Evolutionary conservation across 805 yeast genomes (phyloP).

Genomic region (Candida mattraensis): DNA sequence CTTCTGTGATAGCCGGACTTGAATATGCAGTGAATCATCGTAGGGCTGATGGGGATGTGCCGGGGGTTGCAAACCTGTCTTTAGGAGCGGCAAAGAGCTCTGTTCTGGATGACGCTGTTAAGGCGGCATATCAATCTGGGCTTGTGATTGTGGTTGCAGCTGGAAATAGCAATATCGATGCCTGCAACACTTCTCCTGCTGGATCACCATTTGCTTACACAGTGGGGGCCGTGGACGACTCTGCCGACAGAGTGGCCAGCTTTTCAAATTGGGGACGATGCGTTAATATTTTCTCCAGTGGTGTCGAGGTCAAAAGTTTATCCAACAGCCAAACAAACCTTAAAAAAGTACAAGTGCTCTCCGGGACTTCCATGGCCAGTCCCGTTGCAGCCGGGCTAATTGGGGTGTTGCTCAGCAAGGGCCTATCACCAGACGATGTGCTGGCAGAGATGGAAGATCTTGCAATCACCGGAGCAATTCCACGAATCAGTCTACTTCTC

Average conservation of each 20-base stretch:
- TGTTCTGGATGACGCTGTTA: constrained; percentile 71
- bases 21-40: constrained; percentile 68
- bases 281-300: constrained; percentile 84
- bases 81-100: constrained; percentile 71
- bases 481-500: constrained; percentile 42
- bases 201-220: constrained; percentile 70
- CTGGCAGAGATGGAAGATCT: constrained; percentile 41
- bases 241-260: constrained; percentile 63
- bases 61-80: constrained; percentile 76
- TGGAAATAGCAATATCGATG: constrained; percentile 76
- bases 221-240: constrained; percentile 87
- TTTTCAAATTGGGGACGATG: constrained; percentile 96
- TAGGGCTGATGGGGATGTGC: constrained; percentile 28
- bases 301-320: constrained; percentile 64
- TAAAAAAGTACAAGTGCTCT: constrained; percentile 37
- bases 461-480: constrained; percentile 49
- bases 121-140: constrained; percentile 73
- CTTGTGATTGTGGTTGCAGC: constrained; percentile 79
- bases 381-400: constrained; percentile 71
- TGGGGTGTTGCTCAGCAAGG: constrained; percentile 54
- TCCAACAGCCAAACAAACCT: constrained; percentile 32
- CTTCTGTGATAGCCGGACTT: constrained; percentile 63
- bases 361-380: constrained; percentile 84
- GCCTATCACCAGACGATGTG: constrained; percentile 44
- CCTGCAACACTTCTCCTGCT: constrained; percentile 86